A percentile compares a stretch with the other conserved stretches of the same genome.
These are phyloP conservation scores for Venturia aucupariae DNA, from an alignment of 2,329 filamentous ascomycete genomes.

Conservation along the genomic window DNA sequence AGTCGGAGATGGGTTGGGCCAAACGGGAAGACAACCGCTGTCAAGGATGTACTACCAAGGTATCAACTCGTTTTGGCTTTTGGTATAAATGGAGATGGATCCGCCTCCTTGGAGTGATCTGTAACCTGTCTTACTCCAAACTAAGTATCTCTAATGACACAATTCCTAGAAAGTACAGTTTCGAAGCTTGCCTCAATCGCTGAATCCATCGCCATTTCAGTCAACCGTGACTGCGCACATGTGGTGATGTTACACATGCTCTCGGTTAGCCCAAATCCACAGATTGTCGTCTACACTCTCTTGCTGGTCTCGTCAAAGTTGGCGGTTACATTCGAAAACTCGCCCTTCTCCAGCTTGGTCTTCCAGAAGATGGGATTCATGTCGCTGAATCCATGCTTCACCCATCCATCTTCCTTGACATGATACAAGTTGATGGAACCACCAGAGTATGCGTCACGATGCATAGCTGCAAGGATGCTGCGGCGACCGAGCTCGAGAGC, in stretches of 20 bases:
- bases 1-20: not conserved
- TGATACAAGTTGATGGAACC: slow-evolving; percentile 99
- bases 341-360: slow-evolving; percentile 95
- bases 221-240: not conserved
- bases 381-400: slow-evolving; percentile 96
- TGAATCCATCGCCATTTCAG: not conserved
- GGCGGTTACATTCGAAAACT: slow-evolving; percentile 92
- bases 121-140: not conserved
- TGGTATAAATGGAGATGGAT: not conserved
- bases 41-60: not conserved
- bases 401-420: slow-evolving; percentile 98
- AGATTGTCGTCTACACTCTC: not conserved
- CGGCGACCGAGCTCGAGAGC: slow-evolving; percentile 83
- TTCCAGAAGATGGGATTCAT: slow-evolving; percentile 99
- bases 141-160: not conserved
- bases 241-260: not conserved
- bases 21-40: not conserved
- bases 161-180: not conserved
- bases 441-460: slow-evolving; percentile 97
- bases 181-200: not conserved
- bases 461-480: slow-evolving; percentile 91
- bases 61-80: not conserved
- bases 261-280: not conserved
- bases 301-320: slow-evolving; percentile 41
- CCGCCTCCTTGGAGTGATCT: not conserved